Evolutionary conservation across 192 early-diverging fungal species (phyloP).

Genomic region (Backusella parvicylindrica): DNA sequence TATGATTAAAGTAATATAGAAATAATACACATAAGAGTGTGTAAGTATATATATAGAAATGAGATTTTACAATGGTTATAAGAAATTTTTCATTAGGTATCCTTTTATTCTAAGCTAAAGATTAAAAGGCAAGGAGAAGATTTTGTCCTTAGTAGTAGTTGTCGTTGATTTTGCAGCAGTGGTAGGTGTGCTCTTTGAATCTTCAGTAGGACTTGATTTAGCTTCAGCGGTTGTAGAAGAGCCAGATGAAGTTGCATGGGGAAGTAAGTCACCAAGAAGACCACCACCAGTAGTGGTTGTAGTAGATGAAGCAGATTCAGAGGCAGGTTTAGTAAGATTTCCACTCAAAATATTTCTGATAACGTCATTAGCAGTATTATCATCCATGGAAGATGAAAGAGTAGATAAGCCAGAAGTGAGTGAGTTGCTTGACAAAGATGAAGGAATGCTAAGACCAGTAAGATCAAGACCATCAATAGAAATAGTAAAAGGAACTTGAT

Average conservation of each 20-base stretch:
- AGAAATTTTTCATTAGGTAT: neutral
- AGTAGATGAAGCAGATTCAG: neutral
- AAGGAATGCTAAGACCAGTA: neutral
- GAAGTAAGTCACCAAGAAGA: neutral
- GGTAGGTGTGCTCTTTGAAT: neutral
- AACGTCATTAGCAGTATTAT: neutral
- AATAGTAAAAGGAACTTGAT: slow-evolving; percentile 6
- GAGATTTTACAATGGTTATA: neutral
- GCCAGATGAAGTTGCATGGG: neutral
- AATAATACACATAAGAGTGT: neutral
- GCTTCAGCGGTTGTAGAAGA: neutral
- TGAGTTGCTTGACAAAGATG: neutral
- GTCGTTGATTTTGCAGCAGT: neutral
- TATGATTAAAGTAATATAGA: neutral
- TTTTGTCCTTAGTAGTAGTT: neutral
- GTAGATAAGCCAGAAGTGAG: neutral
- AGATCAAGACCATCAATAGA: neutral
- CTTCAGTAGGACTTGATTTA: neutral
- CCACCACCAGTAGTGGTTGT: neutral
- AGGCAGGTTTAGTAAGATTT: neutral
- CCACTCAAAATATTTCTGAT: neutral
- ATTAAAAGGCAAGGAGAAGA: neutral
- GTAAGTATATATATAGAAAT: neutral
- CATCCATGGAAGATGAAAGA: neutral
- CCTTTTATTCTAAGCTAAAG: neutral